A percentile compares a stretch with the other conserved stretches of the same genome.
Evolutionary conservation across 805 yeast species (phyloP).

Genomic region (Alloascoidea africana): DNA sequence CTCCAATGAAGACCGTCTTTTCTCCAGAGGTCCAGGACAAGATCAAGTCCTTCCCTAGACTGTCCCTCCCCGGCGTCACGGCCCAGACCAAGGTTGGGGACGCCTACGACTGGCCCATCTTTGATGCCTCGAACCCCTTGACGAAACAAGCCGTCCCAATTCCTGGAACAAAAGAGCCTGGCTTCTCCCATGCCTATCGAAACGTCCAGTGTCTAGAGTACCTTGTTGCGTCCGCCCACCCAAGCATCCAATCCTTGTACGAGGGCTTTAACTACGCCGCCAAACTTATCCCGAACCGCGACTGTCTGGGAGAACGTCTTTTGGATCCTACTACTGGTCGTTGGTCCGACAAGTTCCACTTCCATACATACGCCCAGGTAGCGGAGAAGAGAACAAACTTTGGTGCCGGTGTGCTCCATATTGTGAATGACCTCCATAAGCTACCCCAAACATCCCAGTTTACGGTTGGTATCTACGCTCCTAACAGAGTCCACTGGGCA

Average conservation of each 20-base stretch:
- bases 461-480: conserved; percentile 38
- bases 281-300: conserved; percentile 13
- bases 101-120: background rate
- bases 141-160: conserved; percentile 21
- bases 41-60: background rate
- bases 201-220: conserved; percentile 21
- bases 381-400: conserved; percentile 27
- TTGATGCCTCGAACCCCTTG: background rate
- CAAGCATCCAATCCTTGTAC: conserved; percentile 23
- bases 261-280: conserved; percentile 18
- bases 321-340: conserved; percentile 19
- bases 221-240: conserved; percentile 16
- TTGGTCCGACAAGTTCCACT: conserved; percentile 26
- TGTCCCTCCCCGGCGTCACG: conserved; percentile 1
- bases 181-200: conserved; percentile 38
- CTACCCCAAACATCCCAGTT: conserved; percentile 22
- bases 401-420: conserved; percentile 39
- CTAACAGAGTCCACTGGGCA: conserved; percentile 54
- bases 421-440: conserved; percentile 16
- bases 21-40: conserved; percentile 1
- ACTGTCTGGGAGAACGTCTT: conserved; percentile 24
- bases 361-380: conserved; percentile 26
- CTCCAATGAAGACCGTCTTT: background rate
- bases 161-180: conserved; percentile 24
- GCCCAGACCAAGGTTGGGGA: background rate